These are phyloP conservation scores for Macrocybe gigantea DNA, from an alignment of 768 basidiomycete genomes.

Conservation along the genomic window DNA sequence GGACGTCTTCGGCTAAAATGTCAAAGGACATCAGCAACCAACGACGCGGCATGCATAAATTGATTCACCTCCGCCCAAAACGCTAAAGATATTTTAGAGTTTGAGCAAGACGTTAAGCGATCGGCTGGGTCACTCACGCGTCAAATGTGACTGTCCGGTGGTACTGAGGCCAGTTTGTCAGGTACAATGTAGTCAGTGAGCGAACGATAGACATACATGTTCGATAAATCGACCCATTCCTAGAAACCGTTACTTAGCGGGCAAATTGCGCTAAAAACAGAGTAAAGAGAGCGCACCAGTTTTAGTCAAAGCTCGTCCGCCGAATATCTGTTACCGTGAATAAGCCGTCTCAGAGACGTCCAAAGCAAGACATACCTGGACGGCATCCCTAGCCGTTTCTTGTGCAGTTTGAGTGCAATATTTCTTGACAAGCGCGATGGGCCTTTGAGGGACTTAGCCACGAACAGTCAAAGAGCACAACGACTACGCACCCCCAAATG, in stretches of 20 bases:
- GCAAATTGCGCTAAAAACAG: too few species aligned
- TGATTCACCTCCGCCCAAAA: conserved; percentile 15
- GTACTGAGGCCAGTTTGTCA: conserved; percentile 28
- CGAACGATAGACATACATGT: conserved; percentile 39
- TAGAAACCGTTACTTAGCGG: not conserved
- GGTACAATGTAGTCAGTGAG: not conserved
- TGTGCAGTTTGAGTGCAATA: conserved; percentile 56
- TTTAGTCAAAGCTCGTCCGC: conserved; percentile 81
- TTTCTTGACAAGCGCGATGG: conserved; percentile 69
- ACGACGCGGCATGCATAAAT: not conserved
- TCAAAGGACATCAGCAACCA: not conserved
- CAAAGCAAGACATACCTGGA: conserved; percentile 17
- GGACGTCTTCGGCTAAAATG: conserved; percentile 3
- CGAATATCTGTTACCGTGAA: conserved; percentile 69
- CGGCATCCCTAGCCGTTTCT: conserved; percentile 52
- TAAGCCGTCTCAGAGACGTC: not conserved
- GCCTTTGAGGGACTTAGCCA: conserved; percentile 23
- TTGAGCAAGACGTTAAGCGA: not conserved
- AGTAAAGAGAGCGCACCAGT: conserved; percentile 32
- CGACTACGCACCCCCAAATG: conserved; percentile 58
- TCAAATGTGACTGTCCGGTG: conserved; percentile 60
- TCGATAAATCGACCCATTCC: conserved; percentile 67
- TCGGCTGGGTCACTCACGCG: conserved; percentile 20
- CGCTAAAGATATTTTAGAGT: not conserved
- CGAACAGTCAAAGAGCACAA: not conserved